Percentiles rank a stretch among this genome's conserved stretches.
These are phyloP conservation scores for Penicillium polonicum DNA, from an alignment of 2,329 filamentous ascomycete genomes.

Conservation along the genomic window DNA sequence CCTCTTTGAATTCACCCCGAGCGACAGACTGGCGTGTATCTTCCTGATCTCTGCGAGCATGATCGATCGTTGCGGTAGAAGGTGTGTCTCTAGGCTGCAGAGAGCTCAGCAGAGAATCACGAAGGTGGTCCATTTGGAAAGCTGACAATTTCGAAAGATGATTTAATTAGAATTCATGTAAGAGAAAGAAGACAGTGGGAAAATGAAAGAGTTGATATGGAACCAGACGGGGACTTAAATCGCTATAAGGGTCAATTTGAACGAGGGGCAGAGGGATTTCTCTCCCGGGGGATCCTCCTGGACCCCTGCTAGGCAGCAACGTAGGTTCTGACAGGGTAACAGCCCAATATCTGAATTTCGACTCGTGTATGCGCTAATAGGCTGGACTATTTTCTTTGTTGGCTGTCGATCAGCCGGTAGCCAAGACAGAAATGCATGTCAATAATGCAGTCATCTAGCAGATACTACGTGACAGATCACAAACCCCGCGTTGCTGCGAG, in stretches of 20 bases:
- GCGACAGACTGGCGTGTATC: neutral
- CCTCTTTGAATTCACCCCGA: slow-evolving; percentile 6
- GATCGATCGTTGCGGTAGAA: neutral
- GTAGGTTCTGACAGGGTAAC: neutral
- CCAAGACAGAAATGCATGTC: no score
- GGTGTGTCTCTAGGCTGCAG: slow-evolving; percentile 12
- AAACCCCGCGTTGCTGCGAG: no score
- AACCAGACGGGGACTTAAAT: neutral
- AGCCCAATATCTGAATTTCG: slow-evolving; percentile 5
- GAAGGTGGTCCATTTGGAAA: slow-evolving; percentile 14
- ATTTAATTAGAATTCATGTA: neutral
- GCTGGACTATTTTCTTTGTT: no score
- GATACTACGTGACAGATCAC: no score
- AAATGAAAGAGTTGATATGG: neutral
- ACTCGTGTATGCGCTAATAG: neutral
- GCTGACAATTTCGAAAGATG: neutral
- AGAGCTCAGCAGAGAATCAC: slow-evolving; percentile 16
- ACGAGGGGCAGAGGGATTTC: neutral
- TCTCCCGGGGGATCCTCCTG: neutral
- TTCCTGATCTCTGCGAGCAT: neutral
- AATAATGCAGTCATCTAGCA: no score
- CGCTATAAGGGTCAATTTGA: neutral
- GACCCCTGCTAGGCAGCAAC: neutral
- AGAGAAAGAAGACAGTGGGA: neutral
- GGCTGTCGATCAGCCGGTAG: no score